A percentile compares a stretch with the other conserved stretches of the same genome.
Evolutionary conservation across 2,329 filamentous ascomycete genomes (phyloP).

Genomic region (Tolypocladium inflatum): DNA sequence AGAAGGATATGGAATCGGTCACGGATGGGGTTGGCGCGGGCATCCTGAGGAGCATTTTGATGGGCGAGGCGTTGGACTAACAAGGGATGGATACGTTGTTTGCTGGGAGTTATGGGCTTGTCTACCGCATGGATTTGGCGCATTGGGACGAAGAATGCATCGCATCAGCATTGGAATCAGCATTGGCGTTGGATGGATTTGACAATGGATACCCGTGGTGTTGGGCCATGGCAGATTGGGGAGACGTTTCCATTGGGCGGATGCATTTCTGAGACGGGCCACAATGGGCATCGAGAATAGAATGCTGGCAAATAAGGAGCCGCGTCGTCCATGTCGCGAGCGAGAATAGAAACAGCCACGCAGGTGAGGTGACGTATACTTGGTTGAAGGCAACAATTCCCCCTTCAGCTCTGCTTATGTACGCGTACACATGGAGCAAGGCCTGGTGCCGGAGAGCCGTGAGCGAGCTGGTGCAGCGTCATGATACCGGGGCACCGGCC

Average conservation of each 20-base stretch:
- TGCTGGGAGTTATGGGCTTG: background rate
- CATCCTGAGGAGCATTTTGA: slow-evolving; percentile 53
- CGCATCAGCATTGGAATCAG: background rate
- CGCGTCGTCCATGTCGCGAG: background rate
- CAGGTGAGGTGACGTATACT: background rate
- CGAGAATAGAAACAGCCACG: background rate
- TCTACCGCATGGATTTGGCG: slow-evolving; percentile 5
- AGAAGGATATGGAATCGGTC: slow-evolving; percentile 66
- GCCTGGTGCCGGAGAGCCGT: background rate
- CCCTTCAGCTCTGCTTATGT: background rate
- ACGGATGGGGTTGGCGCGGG: slow-evolving; percentile 53
- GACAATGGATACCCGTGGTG: background rate
- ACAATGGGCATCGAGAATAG: background rate
- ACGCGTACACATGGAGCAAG: background rate
- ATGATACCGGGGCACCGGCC: background rate
- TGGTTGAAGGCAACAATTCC: background rate
- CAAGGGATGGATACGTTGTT: background rate
- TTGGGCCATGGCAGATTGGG: background rate
- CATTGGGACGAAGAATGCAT: background rate
- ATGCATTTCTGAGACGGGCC: background rate
- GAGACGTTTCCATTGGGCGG: too few species aligned
- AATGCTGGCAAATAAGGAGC: background rate
- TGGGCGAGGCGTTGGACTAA: slow-evolving; percentile 49
- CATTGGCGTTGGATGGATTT: background rate
- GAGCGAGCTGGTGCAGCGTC: too few species aligned